Conservation (phyloP, 257 asterid genomes). For the Rhazya stricta region DNA sequence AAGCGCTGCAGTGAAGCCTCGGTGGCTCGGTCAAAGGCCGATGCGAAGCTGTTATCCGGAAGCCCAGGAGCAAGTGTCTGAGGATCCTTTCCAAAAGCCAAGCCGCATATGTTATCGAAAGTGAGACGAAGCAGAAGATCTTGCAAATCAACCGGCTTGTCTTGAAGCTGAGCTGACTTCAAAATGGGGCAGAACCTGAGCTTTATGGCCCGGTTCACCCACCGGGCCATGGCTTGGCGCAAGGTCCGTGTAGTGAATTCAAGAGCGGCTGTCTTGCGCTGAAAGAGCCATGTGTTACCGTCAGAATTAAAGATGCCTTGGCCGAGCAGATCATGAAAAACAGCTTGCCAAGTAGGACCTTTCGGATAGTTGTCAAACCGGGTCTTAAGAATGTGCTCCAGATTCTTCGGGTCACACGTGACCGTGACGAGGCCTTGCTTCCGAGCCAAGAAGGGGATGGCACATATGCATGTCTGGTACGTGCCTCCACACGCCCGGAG, state of each 20-base stretch:
- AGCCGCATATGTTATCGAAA: conserved; percentile 84
- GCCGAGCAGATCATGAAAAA: conserved; percentile 78
- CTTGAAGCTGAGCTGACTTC: conserved; percentile 47
- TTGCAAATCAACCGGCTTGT: conserved; percentile 65
- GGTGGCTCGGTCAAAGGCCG: conserved; percentile 87
- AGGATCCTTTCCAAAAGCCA: conserved; percentile 91
- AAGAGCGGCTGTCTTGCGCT: conserved; percentile 81
- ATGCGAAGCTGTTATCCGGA: conserved; percentile 66
- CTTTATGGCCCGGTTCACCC: conserved; percentile 80
- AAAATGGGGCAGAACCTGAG: conserved; percentile 69
- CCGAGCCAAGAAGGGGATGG: conserved; percentile 75
- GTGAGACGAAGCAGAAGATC: conserved; percentile 85
- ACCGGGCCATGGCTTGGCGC: conserved; percentile 87
- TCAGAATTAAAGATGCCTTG: conserved; percentile 90
- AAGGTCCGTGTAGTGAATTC: conserved; percentile 85
- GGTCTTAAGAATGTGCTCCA: conserved; percentile 81
- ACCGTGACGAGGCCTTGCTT: conserved; percentile 88
- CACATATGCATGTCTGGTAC: conserved; percentile 87
- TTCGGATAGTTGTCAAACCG: conserved; percentile 91
- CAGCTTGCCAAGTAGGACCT: conserved; percentile 96
- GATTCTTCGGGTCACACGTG: conserved; percentile 84
- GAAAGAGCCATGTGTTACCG: conserved; percentile 91
- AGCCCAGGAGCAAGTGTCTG: conserved; percentile 59
- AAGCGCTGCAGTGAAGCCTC: conserved; percentile 84
- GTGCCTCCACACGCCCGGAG: conserved; percentile 91